Percentiles rank a stretch among this genome's conserved stretches.
phyloP scores from a whole-genome alignment of 1,139 yeast species.

The Spencermartinsiella ligniputridi region DNA sequence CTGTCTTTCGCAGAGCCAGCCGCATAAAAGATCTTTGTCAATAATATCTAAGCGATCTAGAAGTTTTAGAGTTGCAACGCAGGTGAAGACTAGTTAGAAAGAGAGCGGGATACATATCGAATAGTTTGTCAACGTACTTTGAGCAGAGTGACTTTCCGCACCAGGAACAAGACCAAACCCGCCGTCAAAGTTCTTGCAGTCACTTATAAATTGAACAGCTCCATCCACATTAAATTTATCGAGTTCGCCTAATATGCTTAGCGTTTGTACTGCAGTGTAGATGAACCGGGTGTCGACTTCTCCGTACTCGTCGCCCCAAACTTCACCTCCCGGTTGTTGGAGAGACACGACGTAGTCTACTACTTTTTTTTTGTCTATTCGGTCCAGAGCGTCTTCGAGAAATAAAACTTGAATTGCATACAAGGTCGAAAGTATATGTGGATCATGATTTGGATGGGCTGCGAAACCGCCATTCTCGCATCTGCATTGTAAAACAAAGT shows the following conservation, averaged over 20 bases:
- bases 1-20: constrained; percentile 91
- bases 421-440: constrained; percentile 81
- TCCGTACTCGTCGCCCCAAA: constrained; percentile 86
- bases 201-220: constrained; percentile 59
- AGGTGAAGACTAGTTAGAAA: constrained; percentile 54
- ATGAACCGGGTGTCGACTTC: constrained; percentile 91
- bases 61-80: constrained; percentile 75
- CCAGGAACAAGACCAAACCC: constrained; percentile 95
- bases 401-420: constrained; percentile 79
- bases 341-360: constrained; percentile 49
- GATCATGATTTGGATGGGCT: constrained; percentile 83
- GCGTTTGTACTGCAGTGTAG: constrained; percentile 71
- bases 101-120: background rate
- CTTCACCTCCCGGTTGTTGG: constrained; percentile 76
- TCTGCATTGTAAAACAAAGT: constrained; percentile 67
- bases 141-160: constrained; percentile 93
- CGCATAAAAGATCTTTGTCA: constrained; percentile 47
- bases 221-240: constrained; percentile 56
- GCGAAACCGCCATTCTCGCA: constrained; percentile 73
- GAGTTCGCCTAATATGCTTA: constrained; percentile 64
- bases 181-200: constrained; percentile 89
- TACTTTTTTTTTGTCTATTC: constrained; percentile 35
- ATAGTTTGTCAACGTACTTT: constrained; percentile 27
- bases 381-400: constrained; percentile 57
- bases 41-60: constrained; percentile 53